A percentile compares a stretch with the other conserved stretches of the same genome.
Conservation (phyloP, 352 stramenopile species). For the Globisporangium paroecandrum region DNA sequence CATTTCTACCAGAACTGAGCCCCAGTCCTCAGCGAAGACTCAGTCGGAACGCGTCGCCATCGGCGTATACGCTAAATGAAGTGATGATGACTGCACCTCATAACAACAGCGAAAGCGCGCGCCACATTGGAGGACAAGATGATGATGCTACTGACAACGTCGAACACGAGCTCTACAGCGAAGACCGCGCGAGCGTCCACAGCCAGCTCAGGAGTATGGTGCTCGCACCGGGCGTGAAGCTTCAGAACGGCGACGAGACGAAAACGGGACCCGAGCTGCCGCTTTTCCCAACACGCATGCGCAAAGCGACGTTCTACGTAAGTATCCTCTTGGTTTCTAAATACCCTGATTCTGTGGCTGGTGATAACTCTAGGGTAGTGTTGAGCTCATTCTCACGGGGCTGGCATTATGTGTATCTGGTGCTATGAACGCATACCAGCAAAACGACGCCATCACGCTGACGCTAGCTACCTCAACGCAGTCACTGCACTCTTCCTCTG, state of each 20-base stretch:
- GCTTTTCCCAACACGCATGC: constrained; percentile 26
- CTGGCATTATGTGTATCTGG: too few relatives aligned
- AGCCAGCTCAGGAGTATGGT: constrained; percentile 16
- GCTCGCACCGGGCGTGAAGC: constrained; percentile 28
- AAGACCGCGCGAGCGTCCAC: neutral
- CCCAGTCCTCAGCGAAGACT: constrained; percentile 2
- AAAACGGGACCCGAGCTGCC: constrained; percentile 27
- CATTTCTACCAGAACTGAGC: constrained; percentile 10
- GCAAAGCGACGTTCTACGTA: constrained; percentile 31
- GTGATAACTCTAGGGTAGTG: too few relatives aligned
- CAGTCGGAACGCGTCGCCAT: neutral
- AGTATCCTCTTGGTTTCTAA: neutral
- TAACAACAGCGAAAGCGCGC: neutral
- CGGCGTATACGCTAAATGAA: neutral
- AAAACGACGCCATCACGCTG: constrained; percentile 11
- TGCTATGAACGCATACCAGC: neutral
- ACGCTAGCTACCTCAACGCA: constrained; percentile 10
- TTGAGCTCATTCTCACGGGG: too few relatives aligned
- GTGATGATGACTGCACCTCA: neutral
- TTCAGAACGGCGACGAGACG: constrained; percentile 22
- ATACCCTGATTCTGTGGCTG: too few relatives aligned
- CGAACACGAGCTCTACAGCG: neutral
- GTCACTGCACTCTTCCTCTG: constrained; percentile 8
- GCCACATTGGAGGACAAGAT: neutral
- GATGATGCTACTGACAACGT: neutral